These are phyloP conservation scores for Kwoniella sp. DNA, from an alignment of 768 basidiomycete genomes.

Conservation along the genomic window DNA sequence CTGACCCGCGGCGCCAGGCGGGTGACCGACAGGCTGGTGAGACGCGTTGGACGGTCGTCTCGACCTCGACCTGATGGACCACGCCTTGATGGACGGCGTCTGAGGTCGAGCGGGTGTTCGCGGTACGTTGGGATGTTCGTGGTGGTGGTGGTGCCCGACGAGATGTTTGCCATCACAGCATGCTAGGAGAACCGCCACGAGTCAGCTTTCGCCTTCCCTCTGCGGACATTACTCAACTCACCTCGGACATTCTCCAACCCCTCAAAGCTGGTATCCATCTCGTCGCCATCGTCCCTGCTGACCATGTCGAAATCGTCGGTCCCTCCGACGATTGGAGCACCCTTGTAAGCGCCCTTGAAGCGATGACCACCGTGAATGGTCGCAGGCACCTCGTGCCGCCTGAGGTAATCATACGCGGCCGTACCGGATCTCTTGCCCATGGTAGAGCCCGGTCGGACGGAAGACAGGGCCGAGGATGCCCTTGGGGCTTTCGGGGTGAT, in stretches of 20 bases:
- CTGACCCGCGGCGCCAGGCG: neutral
- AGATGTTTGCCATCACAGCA: constrained; percentile 47
- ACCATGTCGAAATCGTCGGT: constrained; percentile 39
- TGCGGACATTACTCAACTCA: constrained; percentile 16
- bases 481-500: constrained; percentile 31
- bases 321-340: constrained; percentile 27
- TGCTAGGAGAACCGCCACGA: constrained; percentile 18
- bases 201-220: neutral
- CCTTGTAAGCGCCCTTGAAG: constrained; percentile 37
- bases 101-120: constrained; percentile 14
- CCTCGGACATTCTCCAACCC: constrained; percentile 90
- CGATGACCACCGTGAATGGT: constrained; percentile 39
- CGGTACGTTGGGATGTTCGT: constrained; percentile 12
- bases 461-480: constrained; percentile 17
- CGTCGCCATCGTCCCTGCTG: constrained; percentile 44
- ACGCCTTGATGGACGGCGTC: constrained; percentile 18
- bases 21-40: neutral
- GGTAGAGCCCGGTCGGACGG: constrained; percentile 26
- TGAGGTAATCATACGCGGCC: constrained; percentile 83
- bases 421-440: constrained; percentile 84
- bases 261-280: constrained; percentile 68
- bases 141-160: constrained; percentile 40
- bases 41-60: constrained; percentile 14
- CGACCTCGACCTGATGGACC: constrained; percentile 18
- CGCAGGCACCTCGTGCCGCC: constrained; percentile 54